Base-by-base conservation (phyloP, 2,329 filamentous ascomycete genomes). In the Graphiopsis chlorocephala region DNA sequence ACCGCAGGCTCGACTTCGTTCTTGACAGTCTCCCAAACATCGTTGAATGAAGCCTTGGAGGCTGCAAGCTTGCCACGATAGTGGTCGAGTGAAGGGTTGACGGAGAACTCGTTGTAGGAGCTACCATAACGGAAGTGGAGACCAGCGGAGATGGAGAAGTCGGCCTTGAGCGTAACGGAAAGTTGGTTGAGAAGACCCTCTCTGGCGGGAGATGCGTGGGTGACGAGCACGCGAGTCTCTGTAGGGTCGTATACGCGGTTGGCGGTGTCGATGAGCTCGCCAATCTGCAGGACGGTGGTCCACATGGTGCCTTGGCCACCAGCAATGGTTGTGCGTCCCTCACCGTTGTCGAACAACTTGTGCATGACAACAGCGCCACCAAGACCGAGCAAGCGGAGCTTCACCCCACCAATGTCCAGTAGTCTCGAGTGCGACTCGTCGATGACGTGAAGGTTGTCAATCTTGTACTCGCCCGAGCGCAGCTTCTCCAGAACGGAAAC, bases 231-330 rank as follows among this genome's bases (percentile, higher is more conserved):
- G 65, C 95, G 92, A 38, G 95, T 99, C 80, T 99, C 95, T 66
- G 94, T 97, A 2, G 95, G 95, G 75, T 99, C 95, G 80, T 98
- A 99, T 66, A 99, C 95, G 72, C 95, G 92, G 78, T 97, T 97
- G 20, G 95, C 95, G 4, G 96, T 99, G 77, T 99, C 95, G 62
- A 99, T 92, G 58, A 99, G 84, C 80, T 99, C 95, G 61, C 95
- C 95, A 90, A 99, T 99, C 80, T 99, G 95, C 69, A 99, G 81
- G 31, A 99, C 83, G 7, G 95, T 99, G 8, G 95, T 99, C 95
- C 95, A 99, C 95, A 99, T 99, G 53, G 95, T 99, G 67, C 95
- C 95, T 78, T 99, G 95, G 23, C 95, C 95, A 76, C 95, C 95
- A 25, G 95, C 95, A 78, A 99, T 99, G 1, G 96, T 99, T 59